Evolutionary conservation across 306 rosid species (phyloP), one percentile per base, ranked within the genome.

Genomic region (Corylus americana): DNA sequence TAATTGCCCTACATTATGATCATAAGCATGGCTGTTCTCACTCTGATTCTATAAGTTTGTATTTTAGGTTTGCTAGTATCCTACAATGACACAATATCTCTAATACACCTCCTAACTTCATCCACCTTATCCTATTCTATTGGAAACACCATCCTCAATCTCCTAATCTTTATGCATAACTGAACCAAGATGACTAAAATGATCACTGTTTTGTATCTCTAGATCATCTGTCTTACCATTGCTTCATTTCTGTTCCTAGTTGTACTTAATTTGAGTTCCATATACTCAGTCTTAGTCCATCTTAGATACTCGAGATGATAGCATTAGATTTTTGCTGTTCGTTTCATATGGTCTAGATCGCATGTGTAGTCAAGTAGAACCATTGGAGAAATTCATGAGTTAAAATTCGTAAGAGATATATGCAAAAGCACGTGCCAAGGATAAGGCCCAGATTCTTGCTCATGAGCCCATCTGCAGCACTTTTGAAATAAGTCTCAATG

Each of bases 401-500:
- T 59, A 59, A 25, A 42, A 42, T 1, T 42, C 45, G 7, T 42
- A 42, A 42, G 45, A 42, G 45, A 42, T 39, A 39, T 42, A 39
- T 42, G 45, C 45, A 42, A 42, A 42, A 42, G 6, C 45, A 42
- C 45, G 6, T 42, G 45, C 13, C 12, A 64, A 2, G 48, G 22
- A 31, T 64, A 8, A 64, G 70, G 16, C 12, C 50, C 0, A 18
- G 72, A 37, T 59, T 74, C 58, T 78, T 69, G 35, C 73, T 69
- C 58, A 42, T 51, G 66, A 57, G 16, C 13, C 11, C 53, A 48
- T 37, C 47, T 57, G n/a, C 80, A 70, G 58, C 49, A 17, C 27
- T 67, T n/a, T 16, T 67, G 50, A 39, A 67, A 8, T 67, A 42
- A 42, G 48, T 42, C 14, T 67, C 72, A 42, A 67, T 17, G 14